Percentiles rank a stretch among this genome's conserved stretches.
phyloP scores from a whole-genome alignment of 164 flowering plant species.

The Chloranthus sessilifolius region DNA sequence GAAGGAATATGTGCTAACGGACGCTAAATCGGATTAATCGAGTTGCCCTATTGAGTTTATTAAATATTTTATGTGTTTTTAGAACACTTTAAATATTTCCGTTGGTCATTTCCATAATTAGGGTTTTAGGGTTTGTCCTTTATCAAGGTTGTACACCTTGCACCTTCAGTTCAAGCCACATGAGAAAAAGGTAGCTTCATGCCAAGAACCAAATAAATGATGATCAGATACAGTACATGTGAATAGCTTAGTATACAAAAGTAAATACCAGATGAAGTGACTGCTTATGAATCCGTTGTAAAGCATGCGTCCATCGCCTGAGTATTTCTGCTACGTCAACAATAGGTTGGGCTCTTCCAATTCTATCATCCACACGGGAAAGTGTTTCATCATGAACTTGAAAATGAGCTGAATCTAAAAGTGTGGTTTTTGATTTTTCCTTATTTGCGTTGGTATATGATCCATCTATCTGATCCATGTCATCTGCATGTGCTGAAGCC shows the following conservation, averaged over 20 bases:
- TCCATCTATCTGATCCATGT: slow-evolving; percentile 51
- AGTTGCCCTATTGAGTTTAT: no score
- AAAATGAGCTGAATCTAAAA: slow-evolving; percentile 31
- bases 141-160: neutral
- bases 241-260: neutral
- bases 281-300: slow-evolving; percentile 94
- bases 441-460: slow-evolving; percentile 27
- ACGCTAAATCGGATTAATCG: no score
- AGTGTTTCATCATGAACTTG: slow-evolving; percentile 45
- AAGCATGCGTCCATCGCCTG: slow-evolving; percentile 99
- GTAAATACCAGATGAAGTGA: slow-evolving; percentile 53
- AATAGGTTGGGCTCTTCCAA: slow-evolving; percentile 73
- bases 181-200: neutral
- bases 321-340: slow-evolving; percentile 96
- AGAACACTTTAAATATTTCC: no score
- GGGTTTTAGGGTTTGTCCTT: no score
- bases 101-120: no score
- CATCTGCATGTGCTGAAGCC: slow-evolving; percentile 33
- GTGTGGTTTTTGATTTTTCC: slow-evolving; percentile 30
- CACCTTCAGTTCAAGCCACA: neutral
- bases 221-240: neutral
- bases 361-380: slow-evolving; percentile 69
- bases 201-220: neutral
- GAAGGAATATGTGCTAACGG: no score
- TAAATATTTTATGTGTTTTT: no score